These are phyloP conservation scores for Imleria badia DNA, from an alignment of 768 basidiomycete species.

Conservation along the genomic window DNA sequence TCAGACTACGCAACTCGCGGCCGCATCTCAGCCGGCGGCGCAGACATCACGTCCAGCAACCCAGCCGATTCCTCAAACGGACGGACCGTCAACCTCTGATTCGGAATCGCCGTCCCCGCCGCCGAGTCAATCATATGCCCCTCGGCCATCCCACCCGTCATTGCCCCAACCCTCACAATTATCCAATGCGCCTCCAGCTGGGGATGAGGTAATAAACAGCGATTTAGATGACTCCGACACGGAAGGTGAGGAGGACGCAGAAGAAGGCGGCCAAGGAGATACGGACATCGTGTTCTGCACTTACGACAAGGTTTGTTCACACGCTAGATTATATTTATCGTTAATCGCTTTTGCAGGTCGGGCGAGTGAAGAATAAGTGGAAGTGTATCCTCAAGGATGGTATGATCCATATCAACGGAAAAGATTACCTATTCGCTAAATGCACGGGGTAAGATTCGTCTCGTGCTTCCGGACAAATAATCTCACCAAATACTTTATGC, in stretches of 20 bases:
- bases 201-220: conserved; percentile 91
- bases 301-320: conserved; percentile 82
- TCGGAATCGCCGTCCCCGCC: conserved; percentile 73
- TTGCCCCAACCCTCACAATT: conserved; percentile 59
- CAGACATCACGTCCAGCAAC: conserved; percentile 21
- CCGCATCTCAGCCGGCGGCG: conserved; percentile 15
- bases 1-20: conserved; percentile 11
- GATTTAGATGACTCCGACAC: conserved; percentile 96
- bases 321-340: neutral
- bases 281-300: conserved; percentile 97
- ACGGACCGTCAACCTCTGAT: conserved; percentile 69
- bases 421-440: conserved; percentile 96
- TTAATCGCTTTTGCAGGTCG: conserved; percentile 57
- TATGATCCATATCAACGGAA: conserved; percentile 95
- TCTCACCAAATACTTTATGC: neutral
- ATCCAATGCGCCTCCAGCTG: conserved; percentile 37
- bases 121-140: conserved; percentile 59
- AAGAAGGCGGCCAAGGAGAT: conserved; percentile 70
- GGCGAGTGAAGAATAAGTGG: conserved; percentile 99
- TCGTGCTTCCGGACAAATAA: neutral
- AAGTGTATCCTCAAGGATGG: conserved; percentile 98
- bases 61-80: conserved; percentile 69
- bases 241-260: conserved; percentile 79
- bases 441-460: conserved; percentile 81
- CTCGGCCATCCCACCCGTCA: conserved; percentile 71